Conservation (phyloP, 495 filamentous ascomycete species). For the Monascus purpureus region DNA sequence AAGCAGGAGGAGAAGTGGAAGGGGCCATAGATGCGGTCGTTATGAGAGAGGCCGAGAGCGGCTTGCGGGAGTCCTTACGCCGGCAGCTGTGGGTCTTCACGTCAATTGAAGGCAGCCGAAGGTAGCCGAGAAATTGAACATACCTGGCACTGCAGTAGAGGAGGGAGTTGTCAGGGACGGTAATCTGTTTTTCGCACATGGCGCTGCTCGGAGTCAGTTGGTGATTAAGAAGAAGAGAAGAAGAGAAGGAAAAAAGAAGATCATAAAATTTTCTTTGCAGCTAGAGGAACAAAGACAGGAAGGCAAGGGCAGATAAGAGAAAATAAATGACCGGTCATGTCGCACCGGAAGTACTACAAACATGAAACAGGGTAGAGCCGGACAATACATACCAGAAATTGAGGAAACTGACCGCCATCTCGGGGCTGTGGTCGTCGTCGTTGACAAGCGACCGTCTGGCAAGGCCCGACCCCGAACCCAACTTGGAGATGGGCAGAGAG, state of each 20-base stretch:
- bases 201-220: constrained; percentile 29
- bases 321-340: background rate
- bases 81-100: constrained; percentile 27
- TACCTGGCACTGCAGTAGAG: constrained; percentile 45
- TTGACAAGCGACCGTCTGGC: constrained; percentile 6
- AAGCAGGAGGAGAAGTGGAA: constrained; percentile 15
- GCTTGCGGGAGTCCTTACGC: constrained; percentile 37
- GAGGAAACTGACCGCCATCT: constrained; percentile 49
- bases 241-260: background rate
- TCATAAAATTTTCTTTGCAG: background rate
- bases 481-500: constrained; percentile 17
- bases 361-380: constrained; percentile 2
- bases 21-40: constrained; percentile 12
- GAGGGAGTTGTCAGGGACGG: constrained; percentile 46
- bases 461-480: constrained; percentile 25
- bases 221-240: constrained; percentile 8
- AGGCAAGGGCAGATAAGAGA: constrained; percentile 10
- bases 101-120: constrained; percentile 3
- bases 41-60: constrained; percentile 28
- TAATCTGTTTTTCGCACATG: constrained; percentile 55
- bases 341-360: background rate
- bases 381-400: constrained; percentile 46
- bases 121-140: constrained; percentile 1
- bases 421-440: constrained; percentile 31
- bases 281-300: constrained; percentile 8